Conservation (phyloP, 2,329 filamentous ascomycete species). For the Aspergillus carbonarius region DNA sequence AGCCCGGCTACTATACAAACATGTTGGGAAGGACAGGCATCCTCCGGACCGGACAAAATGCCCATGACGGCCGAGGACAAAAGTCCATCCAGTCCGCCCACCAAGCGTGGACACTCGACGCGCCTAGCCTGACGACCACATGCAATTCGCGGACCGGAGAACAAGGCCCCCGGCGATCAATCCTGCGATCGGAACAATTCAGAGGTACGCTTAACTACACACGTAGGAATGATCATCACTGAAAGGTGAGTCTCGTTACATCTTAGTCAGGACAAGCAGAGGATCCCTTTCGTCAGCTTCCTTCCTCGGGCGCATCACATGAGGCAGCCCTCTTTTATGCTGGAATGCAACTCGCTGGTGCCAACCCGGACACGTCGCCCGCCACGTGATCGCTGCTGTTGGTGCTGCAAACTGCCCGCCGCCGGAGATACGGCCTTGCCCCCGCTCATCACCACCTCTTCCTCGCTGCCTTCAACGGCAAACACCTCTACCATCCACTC, state of each 20-base stretch:
- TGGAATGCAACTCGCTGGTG: constrained; percentile 49
- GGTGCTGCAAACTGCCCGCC: constrained; percentile 21
- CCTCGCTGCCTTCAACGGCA: constrained; percentile 35
- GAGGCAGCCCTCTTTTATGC: constrained; percentile 50
- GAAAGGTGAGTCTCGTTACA: neutral
- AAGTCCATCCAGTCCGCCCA: neutral
- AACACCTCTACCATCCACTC: constrained; percentile 95
- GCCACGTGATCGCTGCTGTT: constrained; percentile 16
- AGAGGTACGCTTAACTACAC: neutral
- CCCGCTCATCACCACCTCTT: constrained; percentile 29
- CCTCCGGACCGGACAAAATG: too few relatives aligned
- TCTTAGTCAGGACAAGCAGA: neutral
- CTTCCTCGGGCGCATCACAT: constrained; percentile 33
- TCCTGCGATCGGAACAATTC: neutral
- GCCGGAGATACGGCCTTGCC: constrained; percentile 27
- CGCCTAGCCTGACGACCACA: neutral
- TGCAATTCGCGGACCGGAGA: neutral
- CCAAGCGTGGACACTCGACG: neutral
- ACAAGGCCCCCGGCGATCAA: neutral
- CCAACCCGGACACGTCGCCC: constrained; percentile 39
- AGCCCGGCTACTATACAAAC: neutral
- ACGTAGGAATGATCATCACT: neutral
- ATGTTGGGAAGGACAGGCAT: neutral
- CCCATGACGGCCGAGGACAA: too few relatives aligned
- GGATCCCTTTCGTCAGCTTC: neutral